Conservation (phyloP, 73 alveolate genomes). For the Paramecium caudatum region DNA sequence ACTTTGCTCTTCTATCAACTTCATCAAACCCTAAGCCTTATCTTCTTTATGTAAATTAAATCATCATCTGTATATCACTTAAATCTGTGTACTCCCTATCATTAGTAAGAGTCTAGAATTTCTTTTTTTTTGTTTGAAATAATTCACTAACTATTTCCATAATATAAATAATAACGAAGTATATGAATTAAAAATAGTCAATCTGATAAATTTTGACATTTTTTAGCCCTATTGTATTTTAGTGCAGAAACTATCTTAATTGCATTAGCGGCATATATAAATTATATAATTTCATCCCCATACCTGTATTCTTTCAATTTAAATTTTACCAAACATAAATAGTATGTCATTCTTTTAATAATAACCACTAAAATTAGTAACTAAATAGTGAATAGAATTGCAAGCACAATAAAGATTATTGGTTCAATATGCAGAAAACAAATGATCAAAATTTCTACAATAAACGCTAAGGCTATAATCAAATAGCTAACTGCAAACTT, state of each 20-base stretch:
- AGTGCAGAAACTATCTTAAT: not conserved
- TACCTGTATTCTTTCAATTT: not conserved
- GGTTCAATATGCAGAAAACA: not conserved
- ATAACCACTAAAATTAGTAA: not conserved
- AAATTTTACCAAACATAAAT: not conserved
- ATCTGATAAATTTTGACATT: no score
- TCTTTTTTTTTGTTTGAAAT: not conserved
- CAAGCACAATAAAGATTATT: not conserved
- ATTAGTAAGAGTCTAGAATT: not conserved
- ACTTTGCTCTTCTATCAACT: conserved; percentile 15
- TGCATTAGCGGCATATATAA: not conserved
- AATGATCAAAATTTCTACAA: not conserved
- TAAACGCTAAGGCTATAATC: not conserved
- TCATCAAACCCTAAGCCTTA: conserved; percentile 59
- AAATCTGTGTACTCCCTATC: conserved; percentile 62
- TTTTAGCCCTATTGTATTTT: not conserved
- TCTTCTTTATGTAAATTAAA: conserved; percentile 46
- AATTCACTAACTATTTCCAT: conserved; percentile 31
- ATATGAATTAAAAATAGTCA: not conserved
- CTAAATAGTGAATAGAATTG: not conserved
- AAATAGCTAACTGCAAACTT: not conserved
- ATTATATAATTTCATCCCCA: not conserved
- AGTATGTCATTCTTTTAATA: not conserved
- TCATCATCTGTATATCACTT: conserved; percentile 55
- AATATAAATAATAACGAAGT: not conserved